Conservation (phyloP, 208 protist species). For the Lotmaria passim region DNA sequence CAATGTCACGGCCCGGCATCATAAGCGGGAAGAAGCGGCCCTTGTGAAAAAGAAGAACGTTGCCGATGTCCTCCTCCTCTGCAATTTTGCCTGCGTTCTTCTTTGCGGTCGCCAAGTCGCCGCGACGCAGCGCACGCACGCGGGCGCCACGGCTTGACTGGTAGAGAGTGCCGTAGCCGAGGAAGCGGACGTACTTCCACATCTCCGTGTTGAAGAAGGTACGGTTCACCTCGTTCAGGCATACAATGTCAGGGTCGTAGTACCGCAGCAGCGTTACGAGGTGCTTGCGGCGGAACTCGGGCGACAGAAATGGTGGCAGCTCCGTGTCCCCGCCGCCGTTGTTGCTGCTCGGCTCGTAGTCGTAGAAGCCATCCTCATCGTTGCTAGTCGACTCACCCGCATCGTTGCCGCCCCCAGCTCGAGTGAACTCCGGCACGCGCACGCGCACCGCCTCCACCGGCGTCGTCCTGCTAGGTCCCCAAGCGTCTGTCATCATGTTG, state of each 20-base stretch:
- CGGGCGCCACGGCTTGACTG: conserved; percentile 76
- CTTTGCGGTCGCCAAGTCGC: conserved; percentile 44
- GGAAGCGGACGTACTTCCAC: conserved; percentile 72
- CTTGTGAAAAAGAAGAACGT: conserved; percentile 89
- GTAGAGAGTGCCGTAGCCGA: conserved; percentile 83
- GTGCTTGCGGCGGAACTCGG: conserved; percentile 60
- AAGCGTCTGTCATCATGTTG: conserved; percentile 81
- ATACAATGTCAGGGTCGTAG: conserved; percentile 85
- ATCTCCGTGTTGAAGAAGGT: conserved; percentile 71
- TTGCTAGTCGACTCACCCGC: background rate
- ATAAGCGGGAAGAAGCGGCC: conserved; percentile 80
- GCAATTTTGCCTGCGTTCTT: conserved; percentile 56
- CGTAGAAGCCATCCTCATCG: conserved; percentile 39
- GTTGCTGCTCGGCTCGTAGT: conserved; percentile 50
- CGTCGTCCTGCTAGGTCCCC: conserved; percentile 43
- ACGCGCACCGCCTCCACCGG: conserved; percentile 63
- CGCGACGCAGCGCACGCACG: conserved; percentile 57
- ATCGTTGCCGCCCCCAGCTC: conserved; percentile 1
- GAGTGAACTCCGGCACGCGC: conserved; percentile 64
- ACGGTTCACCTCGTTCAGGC: conserved; percentile 83
- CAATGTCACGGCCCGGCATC: conserved; percentile 75
- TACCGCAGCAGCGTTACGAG: conserved; percentile 60
- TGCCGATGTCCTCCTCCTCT: conserved; percentile 81
- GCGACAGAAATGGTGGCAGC: conserved; percentile 69
- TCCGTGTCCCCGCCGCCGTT: too few relatives aligned